Percentiles rank a stretch among this genome's conserved stretches.
These are phyloP conservation scores for Sporothrix schenckii DNA, from an alignment of 2,329 filamentous ascomycete genomes.

Conservation along the genomic window DNA sequence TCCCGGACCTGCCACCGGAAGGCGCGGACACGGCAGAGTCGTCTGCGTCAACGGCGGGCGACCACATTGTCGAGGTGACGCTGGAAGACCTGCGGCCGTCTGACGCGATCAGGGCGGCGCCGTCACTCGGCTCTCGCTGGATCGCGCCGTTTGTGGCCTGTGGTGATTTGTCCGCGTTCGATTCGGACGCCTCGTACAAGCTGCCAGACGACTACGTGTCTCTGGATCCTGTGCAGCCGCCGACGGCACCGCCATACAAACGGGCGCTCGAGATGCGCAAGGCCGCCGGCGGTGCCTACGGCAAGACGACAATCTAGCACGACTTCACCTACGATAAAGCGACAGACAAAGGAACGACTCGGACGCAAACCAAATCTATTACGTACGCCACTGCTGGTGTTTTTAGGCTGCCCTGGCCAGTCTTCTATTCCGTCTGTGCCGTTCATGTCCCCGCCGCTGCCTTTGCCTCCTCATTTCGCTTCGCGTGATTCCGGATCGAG, in stretches of 20 bases:
- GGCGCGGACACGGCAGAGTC: neutral
- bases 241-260: slow-evolving; percentile 94
- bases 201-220: slow-evolving; percentile 84
- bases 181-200: slow-evolving; percentile 92
- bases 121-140: slow-evolving; percentile 63
- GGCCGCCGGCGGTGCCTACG: slow-evolving; percentile 73
- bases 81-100: slow-evolving; percentile 50
- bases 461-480: slow-evolving; percentile 1
- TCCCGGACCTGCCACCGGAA: neutral
- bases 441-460: neutral
- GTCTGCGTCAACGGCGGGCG: slow-evolving; percentile 29
- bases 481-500: neutral
- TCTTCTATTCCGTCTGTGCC: slow-evolving; percentile 12
- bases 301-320: slow-evolving; percentile 58
- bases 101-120: slow-evolving; percentile 28
- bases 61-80: slow-evolving; percentile 53
- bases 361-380: neutral
- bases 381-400: neutral
- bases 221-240: slow-evolving; percentile 89
- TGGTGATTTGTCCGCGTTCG: slow-evolving; percentile 90
- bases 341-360: neutral
- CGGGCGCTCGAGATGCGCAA: slow-evolving; percentile 83
- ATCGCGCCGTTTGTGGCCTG: slow-evolving; percentile 97
- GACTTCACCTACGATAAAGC: neutral
- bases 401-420: neutral